Evolutionary conservation across 148 eudicot genomes (phyloP).

Genomic region (Camellia sinensis): DNA sequence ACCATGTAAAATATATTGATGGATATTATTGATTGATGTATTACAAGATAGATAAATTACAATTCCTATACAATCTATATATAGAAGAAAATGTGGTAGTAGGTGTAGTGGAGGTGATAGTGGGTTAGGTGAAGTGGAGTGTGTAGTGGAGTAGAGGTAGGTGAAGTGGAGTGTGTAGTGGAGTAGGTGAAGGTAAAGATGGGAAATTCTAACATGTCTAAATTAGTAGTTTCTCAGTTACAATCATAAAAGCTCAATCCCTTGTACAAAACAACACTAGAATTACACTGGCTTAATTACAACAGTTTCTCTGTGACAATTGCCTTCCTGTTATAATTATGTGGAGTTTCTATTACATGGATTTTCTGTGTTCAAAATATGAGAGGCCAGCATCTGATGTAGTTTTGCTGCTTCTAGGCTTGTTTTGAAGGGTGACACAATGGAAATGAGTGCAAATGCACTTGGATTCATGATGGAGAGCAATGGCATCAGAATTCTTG

Average conservation of each 20-base stretch:
- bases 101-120: too few species aligned
- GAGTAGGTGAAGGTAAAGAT: too few species aligned
- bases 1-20: too few species aligned
- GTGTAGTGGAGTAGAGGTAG: too few species aligned
- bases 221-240: neutral
- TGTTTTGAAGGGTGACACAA: constrained; percentile 74
- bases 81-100: too few species aligned
- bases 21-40: too few species aligned
- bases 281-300: neutral
- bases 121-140: too few species aligned
- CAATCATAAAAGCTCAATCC: neutral
- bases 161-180: too few species aligned
- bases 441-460: constrained; percentile 79
- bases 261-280: neutral
- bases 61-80: too few species aligned
- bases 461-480: constrained; percentile 94
- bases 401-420: constrained; percentile 49
- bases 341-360: neutral
- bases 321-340: neutral
- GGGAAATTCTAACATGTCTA: too few species aligned
- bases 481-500: constrained; percentile 88
- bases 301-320: too few species aligned
- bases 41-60: too few species aligned
- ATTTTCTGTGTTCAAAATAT: neutral
- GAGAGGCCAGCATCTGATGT: constrained; percentile 2